Evolutionary conservation across 2,329 filamentous ascomycete species (phyloP), one percentile per base, ranked within the genome.

Genomic region (Fusarium duplospermum): DNA sequence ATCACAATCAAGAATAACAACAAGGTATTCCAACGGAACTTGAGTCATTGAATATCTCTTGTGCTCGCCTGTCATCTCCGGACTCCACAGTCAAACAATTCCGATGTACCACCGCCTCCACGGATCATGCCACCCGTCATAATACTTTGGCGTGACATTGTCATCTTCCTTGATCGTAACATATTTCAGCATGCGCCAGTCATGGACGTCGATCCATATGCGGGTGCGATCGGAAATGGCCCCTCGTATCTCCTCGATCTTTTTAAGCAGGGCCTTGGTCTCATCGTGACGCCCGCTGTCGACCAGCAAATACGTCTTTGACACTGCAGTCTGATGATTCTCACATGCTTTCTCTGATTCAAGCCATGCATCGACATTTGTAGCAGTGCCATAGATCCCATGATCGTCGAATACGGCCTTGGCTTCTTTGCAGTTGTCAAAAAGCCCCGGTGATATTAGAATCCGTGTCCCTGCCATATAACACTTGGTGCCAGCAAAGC

Each of bases 51-150:
- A 33, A 24, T 14, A 27, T 54, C n/a, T 58, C 24, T 24, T 27
- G n/a, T 40, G 24, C 4, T n/a, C 16, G 38, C 58, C 24, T 59
- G 31, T 56, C 62, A 38, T 60, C 40, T 36, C 33, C 22, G 16
- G 60, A 52, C n/a, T 47, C 31, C 38, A 20, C 31, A 11, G 27
- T 68, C 80, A 87, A 47, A 84, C 80, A 70, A 86, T 74, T 0
- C 85, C 84, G 62, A 86, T 82, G 57, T 83, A 85, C 80, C 84
- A 87, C 52, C 83, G 81, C 69, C 82, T 80, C 84, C 84, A 87
- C 7, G 85, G 84, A 70, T 85, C 82, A 22, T 74, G 74, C 59
- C 79, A 84, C 20, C 81, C 81, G 54, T 79, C 76, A 67, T 79
- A 83, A 40, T 82, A 80, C 56, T 81, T 82, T 20, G 73, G 73